These are phyloP conservation scores for Moniliella sp. DNA, from an alignment of 1,284 basidiomycete species.

Conservation along the genomic window DNA sequence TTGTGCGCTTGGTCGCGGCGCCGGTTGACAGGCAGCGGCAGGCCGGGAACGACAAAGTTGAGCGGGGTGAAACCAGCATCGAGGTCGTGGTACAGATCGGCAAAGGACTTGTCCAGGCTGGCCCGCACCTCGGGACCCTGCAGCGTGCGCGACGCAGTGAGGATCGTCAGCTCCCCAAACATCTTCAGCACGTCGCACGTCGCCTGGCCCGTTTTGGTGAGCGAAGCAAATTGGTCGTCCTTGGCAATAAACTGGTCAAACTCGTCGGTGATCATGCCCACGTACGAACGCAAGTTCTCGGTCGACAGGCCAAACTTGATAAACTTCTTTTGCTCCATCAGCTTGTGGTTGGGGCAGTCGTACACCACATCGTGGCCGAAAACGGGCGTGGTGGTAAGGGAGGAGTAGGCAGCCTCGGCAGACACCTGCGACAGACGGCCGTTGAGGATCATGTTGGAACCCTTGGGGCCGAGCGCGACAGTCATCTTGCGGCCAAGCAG, in stretches of 20 bases:
- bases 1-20: constrained; percentile 68
- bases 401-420: constrained; percentile 83
- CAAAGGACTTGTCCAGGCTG: constrained; percentile 60
- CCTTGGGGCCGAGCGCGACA: constrained; percentile 71
- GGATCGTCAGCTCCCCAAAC: constrained; percentile 77
- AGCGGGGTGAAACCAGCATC: constrained; percentile 45
- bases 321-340: constrained; percentile 99
- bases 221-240: constrained; percentile 44
- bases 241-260: constrained; percentile 10
- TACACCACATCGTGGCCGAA: constrained; percentile 97
- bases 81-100: constrained; percentile 65
- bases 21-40: constrained; percentile 72
- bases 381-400: constrained; percentile 32
- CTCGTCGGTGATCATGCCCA: constrained; percentile 59
- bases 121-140: constrained; percentile 76
- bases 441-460: constrained; percentile 81
- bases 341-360: constrained; percentile 78
- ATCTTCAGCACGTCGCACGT: constrained; percentile 41
- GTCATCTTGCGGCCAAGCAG: constrained; percentile 73
- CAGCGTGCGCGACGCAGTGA: constrained; percentile 74
- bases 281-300: constrained; percentile 76
- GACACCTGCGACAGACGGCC: constrained; percentile 77
- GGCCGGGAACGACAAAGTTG: constrained; percentile 67
- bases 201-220: constrained; percentile 4
- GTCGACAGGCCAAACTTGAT: constrained; percentile 59